Percentiles rank a stretch among this genome's conserved stretches.
Evolutionary conservation across 306 rosid species (phyloP).

Genomic region (Medicago arabica): DNA sequence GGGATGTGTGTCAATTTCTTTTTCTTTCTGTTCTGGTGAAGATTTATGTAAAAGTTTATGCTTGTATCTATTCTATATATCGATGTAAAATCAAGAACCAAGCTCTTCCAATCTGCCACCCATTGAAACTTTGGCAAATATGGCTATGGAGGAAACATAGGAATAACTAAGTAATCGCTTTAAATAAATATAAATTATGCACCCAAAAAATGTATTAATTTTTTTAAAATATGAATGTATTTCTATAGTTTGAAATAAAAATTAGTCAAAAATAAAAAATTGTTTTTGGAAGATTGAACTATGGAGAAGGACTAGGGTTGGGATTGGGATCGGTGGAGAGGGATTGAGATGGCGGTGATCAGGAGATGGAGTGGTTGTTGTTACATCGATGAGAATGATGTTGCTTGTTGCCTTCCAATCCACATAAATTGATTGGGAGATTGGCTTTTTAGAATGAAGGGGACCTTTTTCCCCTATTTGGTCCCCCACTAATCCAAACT

Average conservation of each 20-base stretch:
- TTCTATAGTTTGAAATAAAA: no score
- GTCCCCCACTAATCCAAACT: no score
- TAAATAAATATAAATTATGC: no score
- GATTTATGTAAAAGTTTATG: background rate
- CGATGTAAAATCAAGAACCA: background rate
- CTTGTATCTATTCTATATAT: background rate
- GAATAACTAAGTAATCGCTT: no score
- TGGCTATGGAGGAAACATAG: background rate
- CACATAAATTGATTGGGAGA: no score
- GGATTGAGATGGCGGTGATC: slow-evolving; percentile 64
- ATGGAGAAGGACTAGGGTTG: slow-evolving; percentile 28
- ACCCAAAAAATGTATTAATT: no score
- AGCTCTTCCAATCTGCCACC: background rate
- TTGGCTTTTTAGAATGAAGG: no score
- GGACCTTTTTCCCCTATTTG: no score
- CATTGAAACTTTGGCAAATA: background rate
- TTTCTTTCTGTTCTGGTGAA: background rate
- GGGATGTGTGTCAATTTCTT: background rate
- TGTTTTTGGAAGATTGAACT: slow-evolving; percentile 54
- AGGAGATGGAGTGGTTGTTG: slow-evolving; percentile 33
- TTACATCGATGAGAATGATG: no score
- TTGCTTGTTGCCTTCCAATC: no score
- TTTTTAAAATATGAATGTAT: no score
- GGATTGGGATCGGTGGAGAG: slow-evolving; percentile 54
- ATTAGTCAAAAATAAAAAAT: no score